Conservation (phyloP, 202 grass and related monocot species). For the Carex sylvatica region DNA sequence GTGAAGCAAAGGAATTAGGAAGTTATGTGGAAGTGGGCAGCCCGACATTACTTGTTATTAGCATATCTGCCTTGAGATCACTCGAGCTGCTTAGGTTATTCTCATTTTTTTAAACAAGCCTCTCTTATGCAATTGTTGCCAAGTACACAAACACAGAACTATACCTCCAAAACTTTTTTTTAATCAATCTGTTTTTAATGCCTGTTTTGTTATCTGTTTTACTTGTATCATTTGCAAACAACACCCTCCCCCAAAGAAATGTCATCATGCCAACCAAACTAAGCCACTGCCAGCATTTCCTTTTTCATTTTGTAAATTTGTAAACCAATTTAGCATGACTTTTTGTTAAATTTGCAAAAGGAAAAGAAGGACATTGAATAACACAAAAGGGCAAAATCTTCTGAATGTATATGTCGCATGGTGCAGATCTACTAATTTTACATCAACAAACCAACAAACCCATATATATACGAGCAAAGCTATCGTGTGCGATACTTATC, state of each 20-base stretch:
- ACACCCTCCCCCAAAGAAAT: not conserved
- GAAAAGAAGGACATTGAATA: not conserved
- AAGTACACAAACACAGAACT: not conserved
- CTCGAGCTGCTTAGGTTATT: slow-evolving; percentile 77
- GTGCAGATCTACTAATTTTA: not conserved
- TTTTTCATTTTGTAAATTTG: not conserved
- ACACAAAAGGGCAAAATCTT: not conserved
- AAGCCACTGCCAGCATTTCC: not conserved
- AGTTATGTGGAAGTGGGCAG: slow-evolving; percentile 45
- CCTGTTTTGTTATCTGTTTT: not conserved
- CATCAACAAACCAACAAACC: not conserved
- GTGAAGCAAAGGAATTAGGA: slow-evolving; percentile 42
- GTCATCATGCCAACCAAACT: not conserved
- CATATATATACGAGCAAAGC: not conserved
- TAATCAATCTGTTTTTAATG: not conserved
- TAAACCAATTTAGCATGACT: not conserved
- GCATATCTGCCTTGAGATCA: slow-evolving; percentile 69
- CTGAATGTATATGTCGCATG: not conserved
- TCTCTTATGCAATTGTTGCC: not conserved
- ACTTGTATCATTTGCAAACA: not conserved
- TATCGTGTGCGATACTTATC: too few relatives aligned
- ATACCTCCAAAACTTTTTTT: not conserved
- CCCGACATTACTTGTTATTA: slow-evolving; percentile 62
- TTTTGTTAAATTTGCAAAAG: not conserved
- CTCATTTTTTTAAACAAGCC: not conserved